Conservation (phyloP, 228 moss, liverwort and hornwort genomes). For the Sphagnum fallax region DNA sequence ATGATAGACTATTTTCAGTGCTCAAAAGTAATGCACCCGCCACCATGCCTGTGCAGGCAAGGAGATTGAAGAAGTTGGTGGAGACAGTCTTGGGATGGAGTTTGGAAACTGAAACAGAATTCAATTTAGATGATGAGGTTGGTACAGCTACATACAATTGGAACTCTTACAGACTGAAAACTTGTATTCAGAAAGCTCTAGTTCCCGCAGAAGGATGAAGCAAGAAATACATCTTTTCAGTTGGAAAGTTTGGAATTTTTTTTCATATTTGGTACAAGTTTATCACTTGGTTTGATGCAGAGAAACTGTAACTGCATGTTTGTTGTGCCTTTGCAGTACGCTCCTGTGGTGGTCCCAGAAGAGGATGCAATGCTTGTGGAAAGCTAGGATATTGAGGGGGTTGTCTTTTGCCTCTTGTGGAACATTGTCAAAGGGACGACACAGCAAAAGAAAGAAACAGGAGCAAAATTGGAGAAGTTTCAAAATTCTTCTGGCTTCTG, state of each 20-base stretch:
- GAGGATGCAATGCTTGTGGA: slow-evolving; percentile 23
- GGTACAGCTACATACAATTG: neutral
- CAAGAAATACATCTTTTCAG: neutral
- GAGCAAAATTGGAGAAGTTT: no score
- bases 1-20: neutral
- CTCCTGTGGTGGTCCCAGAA: slow-evolving; percentile 52
- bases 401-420: no score
- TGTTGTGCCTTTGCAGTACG: slow-evolving; percentile 34
- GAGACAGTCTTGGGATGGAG: slow-evolving; percentile 49
- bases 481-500: no score
- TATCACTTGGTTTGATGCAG: neutral
- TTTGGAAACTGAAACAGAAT: slow-evolving; percentile 24
- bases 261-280: neutral
- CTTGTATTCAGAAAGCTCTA: neutral
- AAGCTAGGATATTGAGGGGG: neutral
- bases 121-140: slow-evolving; percentile 54
- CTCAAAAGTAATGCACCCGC: neutral
- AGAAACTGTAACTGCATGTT: neutral
- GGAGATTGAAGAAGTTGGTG: slow-evolving; percentile 41
- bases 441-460: no score
- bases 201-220: neutral
- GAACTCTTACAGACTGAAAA: neutral
- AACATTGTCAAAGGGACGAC: no score
- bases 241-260: neutral
- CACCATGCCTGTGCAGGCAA: slow-evolving; percentile 26